A percentile compares a stretch with the other conserved stretches of the same genome.
Conservation (phyloP, 495 filamentous ascomycete genomes). For the Aspergillus wentii region DNA sequence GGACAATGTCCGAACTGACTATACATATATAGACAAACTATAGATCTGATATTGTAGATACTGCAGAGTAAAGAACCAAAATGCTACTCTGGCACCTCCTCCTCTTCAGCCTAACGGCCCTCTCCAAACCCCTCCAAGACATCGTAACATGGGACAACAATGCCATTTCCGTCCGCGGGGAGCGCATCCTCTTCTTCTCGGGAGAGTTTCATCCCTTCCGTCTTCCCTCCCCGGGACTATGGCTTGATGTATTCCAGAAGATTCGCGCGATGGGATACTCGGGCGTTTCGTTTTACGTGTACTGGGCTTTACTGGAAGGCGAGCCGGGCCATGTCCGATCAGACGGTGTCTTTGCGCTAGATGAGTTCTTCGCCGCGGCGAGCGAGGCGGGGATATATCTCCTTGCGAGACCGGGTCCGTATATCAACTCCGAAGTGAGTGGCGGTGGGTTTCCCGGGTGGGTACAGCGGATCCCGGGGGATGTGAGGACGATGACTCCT, state of each 20-base stretch:
- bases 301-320: slow-evolving; percentile 69
- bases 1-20: too few species aligned
- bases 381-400: slow-evolving; percentile 62
- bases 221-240: slow-evolving; percentile 63
- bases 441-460: slow-evolving; percentile 58
- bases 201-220: slow-evolving; percentile 67
- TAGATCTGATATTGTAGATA: too few species aligned
- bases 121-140: too few species aligned
- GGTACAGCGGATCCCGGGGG: slow-evolving; percentile 50
- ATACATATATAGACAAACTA: too few species aligned
- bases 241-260: slow-evolving; percentile 73
- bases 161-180: slow-evolving; percentile 59
- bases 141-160: slow-evolving; percentile 63
- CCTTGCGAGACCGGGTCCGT: slow-evolving; percentile 61
- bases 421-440: slow-evolving; percentile 57
- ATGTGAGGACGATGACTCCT: slow-evolving; percentile 48
- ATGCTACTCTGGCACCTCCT: too few species aligned
- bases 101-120: too few species aligned
- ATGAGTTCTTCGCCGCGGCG: slow-evolving; percentile 63
- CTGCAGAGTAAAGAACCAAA: too few species aligned
- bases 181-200: slow-evolving; percentile 60
- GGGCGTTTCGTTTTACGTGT: slow-evolving; percentile 61
- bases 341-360: slow-evolving; percentile 60
- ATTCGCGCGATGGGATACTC: slow-evolving; percentile 68
- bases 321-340: slow-evolving; percentile 55